phyloP scores from a whole-genome alignment of 129 eudicot species.

The Saposhnikovia divaricata region DNA sequence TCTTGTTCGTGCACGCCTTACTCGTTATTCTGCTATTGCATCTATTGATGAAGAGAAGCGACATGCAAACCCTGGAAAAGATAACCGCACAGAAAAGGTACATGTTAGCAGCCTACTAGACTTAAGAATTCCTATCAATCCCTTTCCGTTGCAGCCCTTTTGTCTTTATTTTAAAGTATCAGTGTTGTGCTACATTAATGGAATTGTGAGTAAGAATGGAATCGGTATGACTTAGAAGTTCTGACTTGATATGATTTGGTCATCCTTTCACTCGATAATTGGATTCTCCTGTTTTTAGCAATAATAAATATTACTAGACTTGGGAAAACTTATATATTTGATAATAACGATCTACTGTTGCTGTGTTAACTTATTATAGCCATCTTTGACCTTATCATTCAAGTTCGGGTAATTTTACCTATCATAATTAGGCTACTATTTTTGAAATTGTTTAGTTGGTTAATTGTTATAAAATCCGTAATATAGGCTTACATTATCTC shows the following conservation, averaged over 20 bases:
- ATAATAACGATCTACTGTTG: not conserved
- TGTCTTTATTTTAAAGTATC: not conserved
- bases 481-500: too few species aligned
- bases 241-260: not conserved
- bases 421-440: too few species aligned
- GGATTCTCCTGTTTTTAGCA: not conserved
- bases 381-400: not conserved
- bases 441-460: too few species aligned
- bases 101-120: slow-evolving; percentile 15
- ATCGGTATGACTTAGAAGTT: not conserved
- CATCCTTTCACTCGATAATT: not conserved
- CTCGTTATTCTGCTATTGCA: slow-evolving; percentile 27
- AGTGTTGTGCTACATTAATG: not conserved
- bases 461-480: too few species aligned
- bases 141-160: not conserved
- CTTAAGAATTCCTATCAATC: not conserved
- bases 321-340: not conserved
- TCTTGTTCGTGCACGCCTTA: slow-evolving; percentile 71
- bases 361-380: not conserved
- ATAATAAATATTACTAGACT: not conserved
- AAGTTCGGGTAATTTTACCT: not conserved
- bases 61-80: slow-evolving; percentile 16
- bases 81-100: slow-evolving; percentile 10
- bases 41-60: slow-evolving; percentile 11
- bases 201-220: not conserved